Evolutionary conservation across 495 filamentous ascomycete genomes (phyloP).

Genomic region (Chaetomium cochliodes): DNA sequence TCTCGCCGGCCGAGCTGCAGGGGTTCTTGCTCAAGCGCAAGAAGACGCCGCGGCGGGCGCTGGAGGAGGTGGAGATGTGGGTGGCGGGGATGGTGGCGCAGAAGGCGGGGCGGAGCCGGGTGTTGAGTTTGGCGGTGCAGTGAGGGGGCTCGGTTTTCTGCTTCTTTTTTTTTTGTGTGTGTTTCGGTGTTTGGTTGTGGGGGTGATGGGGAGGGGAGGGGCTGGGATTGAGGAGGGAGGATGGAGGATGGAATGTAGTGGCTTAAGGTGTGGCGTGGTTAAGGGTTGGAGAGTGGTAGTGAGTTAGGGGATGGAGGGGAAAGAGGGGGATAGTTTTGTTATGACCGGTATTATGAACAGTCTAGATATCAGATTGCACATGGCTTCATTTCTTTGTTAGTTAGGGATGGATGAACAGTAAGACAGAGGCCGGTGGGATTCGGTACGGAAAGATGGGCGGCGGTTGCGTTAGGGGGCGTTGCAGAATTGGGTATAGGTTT

Average conservation of each 20-base stretch:
- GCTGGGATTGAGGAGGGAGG: too few species aligned
- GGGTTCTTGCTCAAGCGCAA: conserved; percentile 65
- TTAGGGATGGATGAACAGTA: too few species aligned
- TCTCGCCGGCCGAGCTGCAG: conserved; percentile 71
- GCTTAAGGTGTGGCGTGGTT: too few species aligned
- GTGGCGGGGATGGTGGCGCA: conserved; percentile 46
- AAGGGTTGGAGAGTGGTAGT: background rate
- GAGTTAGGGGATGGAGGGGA: background rate
- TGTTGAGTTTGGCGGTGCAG: conserved; percentile 40
- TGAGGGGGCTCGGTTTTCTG: conserved; percentile 17
- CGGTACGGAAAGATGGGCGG: background rate
- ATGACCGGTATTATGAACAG: background rate
- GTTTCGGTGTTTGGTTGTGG: background rate
- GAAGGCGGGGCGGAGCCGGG: conserved; percentile 44
- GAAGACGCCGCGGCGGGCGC: conserved; percentile 57
- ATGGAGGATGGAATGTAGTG: too few species aligned
- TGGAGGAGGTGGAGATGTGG: conserved; percentile 58
- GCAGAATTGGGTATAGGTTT: background rate
- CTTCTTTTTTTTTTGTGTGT: background rate
- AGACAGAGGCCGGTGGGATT: background rate
- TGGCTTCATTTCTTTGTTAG: too few species aligned
- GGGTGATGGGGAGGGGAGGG: too few species aligned
- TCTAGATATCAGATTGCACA: background rate
- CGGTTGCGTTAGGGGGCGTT: background rate
- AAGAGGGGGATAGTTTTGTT: background rate